Evolutionary conservation across 805 yeast genomes (phyloP), one percentile per base, ranked within the genome.

Genomic region (Wickerhamiella cacticola): DNA sequence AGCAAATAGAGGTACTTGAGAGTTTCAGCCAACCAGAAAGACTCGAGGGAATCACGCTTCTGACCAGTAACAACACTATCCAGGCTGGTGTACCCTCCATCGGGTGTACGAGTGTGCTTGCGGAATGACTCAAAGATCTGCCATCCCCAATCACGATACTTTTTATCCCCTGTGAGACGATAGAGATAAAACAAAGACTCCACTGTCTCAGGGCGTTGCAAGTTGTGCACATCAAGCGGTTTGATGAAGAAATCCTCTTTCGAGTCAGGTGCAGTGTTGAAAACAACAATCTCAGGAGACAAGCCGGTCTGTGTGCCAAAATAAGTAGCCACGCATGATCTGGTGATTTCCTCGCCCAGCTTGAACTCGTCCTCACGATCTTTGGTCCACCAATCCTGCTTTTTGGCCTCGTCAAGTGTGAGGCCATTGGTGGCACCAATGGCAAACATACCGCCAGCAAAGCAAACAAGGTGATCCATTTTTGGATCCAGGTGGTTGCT

Each of bases 281-380:
- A 89, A 1, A 81, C 82, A 7, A 76, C 96, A 61, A 83, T 85
- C 62, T 87, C 96, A 0, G 96, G 95, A 0, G 94, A 69, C 45
- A 88, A 69, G 0, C 96, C 96, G 2, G 95, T 79, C 5, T 66
- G 72, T 5, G 78, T 73, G 55, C 78, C 82, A 3, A 52, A 50
- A 33, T 70, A 49, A 18, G 57, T 57, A 51, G 73, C 77, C 48
- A 69, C 60, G 55, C 72, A 63, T 56, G 65, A 29, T 56, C 58
- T 41, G 8, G 67, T 65, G 15, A 55, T 35, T 19, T 68, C 59
- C 45, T 68, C 68, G 29, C 76, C 57, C 8, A 77, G 49, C 34
- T 66, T 60, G 18, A 59, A 61, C 3, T 74, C 80, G n/a, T 64
- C 50, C 12, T 61, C 62, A 42, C 69, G 50, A 49, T 71, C 71